A percentile compares a stretch with the other conserved stretches of the same genome.
Conservation (phyloP, 1,139 yeast species). For the Hyphopichia burtonii region DNA sequence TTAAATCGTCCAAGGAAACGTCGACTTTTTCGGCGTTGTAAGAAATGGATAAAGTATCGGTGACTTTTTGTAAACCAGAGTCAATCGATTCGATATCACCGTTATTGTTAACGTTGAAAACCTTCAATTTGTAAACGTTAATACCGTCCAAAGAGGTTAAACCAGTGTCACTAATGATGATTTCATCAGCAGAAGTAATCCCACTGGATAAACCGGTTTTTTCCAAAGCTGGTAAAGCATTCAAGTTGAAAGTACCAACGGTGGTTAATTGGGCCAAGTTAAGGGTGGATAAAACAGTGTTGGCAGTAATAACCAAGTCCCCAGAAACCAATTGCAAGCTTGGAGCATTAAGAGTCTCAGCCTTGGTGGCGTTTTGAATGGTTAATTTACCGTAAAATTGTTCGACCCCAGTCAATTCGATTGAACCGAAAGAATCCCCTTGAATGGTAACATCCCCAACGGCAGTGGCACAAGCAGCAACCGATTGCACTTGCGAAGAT, state of each 20-base stretch:
- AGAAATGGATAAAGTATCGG: constrained; percentile 73
- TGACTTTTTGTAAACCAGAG: constrained; percentile 72
- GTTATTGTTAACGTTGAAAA: constrained; percentile 86
- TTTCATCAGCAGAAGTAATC: constrained; percentile 69
- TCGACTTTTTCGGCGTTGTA: constrained; percentile 79
- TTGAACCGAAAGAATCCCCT: constrained; percentile 56
- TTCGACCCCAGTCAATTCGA: constrained; percentile 57
- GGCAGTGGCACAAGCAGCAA: constrained; percentile 74
- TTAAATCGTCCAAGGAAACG: constrained; percentile 64
- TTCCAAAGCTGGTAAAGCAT: constrained; percentile 81
- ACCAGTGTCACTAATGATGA: constrained; percentile 84
- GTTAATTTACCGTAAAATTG: constrained; percentile 74
- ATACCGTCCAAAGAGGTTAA: constrained; percentile 79
- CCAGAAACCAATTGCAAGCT: constrained; percentile 73
- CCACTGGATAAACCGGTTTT: constrained; percentile 70
- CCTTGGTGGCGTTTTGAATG: constrained; percentile 62
- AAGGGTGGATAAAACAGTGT: constrained; percentile 67
- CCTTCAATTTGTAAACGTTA: constrained; percentile 66
- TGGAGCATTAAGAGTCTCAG: constrained; percentile 73
- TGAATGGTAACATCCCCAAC: constrained; percentile 74
- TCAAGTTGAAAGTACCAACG: constrained; percentile 76
- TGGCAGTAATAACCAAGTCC: constrained; percentile 56
- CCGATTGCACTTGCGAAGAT: constrained; percentile 72
- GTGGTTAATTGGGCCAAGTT: constrained; percentile 77
- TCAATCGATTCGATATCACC: constrained; percentile 64